Evolutionary conservation across 1,139 yeast genomes (phyloP).

Genomic region (Suhomyces taliae): DNA sequence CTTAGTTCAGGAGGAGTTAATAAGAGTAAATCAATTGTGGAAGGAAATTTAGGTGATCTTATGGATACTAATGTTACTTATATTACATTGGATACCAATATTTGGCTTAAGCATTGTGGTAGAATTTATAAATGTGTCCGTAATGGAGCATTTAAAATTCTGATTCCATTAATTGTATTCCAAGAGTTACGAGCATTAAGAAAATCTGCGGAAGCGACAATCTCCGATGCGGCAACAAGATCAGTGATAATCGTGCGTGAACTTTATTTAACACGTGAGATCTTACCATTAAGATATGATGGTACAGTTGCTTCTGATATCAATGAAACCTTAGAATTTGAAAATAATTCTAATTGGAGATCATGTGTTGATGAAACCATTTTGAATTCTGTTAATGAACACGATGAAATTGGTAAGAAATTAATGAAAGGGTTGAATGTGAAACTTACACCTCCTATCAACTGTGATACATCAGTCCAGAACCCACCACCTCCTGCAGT

Average conservation of each 20-base stretch:
- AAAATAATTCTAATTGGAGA: slow-evolving; percentile 67
- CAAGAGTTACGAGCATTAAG: slow-evolving; percentile 76
- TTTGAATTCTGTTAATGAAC: slow-evolving; percentile 49
- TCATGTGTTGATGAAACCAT: slow-evolving; percentile 61
- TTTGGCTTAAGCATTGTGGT: slow-evolving; percentile 82
- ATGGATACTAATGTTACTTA: slow-evolving; percentile 59
- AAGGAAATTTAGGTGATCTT: slow-evolving; percentile 47
- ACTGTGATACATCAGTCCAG: slow-evolving; percentile 4
- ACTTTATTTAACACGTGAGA: slow-evolving; percentile 55
- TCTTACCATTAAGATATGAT: slow-evolving; percentile 53
- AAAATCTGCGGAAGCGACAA: slow-evolving; percentile 70
- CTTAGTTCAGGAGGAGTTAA: slow-evolving; percentile 1
- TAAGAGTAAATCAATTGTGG: slow-evolving; percentile 14
- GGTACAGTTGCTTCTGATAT: slow-evolving; percentile 57
- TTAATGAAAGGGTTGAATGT: slow-evolving; percentile 38
- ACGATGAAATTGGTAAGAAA: slow-evolving; percentile 46
- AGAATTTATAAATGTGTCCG: slow-evolving; percentile 68
- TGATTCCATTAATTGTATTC: slow-evolving; percentile 73
- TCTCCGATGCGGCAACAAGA: slow-evolving; percentile 78
- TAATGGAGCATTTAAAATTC: slow-evolving; percentile 54
- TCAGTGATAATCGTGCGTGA: slow-evolving; percentile 75
- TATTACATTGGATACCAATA: slow-evolving; percentile 72
- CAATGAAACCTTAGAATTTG: slow-evolving; percentile 58
- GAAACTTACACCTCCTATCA: slow-evolving; percentile 14
- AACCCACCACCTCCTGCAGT: slow-evolving; percentile 8